phyloP scores from a whole-genome alignment of 305 asterid genomes.

The Solanum chacoense region DNA sequence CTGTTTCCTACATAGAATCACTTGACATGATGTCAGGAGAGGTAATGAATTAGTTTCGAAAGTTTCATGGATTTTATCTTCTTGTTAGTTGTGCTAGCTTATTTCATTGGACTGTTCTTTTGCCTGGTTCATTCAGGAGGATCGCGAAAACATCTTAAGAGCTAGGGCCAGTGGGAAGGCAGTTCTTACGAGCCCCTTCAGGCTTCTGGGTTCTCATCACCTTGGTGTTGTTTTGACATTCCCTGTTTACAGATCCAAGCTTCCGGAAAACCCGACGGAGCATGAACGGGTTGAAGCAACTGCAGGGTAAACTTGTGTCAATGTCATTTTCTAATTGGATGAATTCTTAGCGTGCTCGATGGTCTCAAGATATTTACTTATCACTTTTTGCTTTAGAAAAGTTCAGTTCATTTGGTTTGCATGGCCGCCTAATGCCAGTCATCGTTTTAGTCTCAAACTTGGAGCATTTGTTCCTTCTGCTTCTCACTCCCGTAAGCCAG shows the following conservation, averaged over 20 bases:
- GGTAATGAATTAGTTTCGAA: slow-evolving; percentile 26
- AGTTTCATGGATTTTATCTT: background rate
- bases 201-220: slow-evolving; percentile 67
- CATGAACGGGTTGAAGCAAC: slow-evolving; percentile 63
- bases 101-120: slow-evolving; percentile 3
- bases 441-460: background rate
- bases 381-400: background rate
- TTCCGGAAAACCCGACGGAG: slow-evolving; percentile 51
- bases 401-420: background rate
- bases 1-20: slow-evolving; percentile 74
- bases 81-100: background rate
- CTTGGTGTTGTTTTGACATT: slow-evolving; percentile 94
- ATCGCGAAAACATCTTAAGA: slow-evolving; percentile 83
- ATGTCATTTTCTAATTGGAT: background rate
- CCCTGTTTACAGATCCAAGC: slow-evolving; percentile 71
- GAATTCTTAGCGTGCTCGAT: background rate
- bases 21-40: slow-evolving; percentile 99
- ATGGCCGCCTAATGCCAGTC: background rate
- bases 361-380: background rate
- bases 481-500: background rate
- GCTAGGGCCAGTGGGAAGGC: slow-evolving; percentile 93
- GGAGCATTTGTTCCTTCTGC: background rate
- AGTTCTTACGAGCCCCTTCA: slow-evolving; percentile 84
- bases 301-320: slow-evolving; percentile 54
- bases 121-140: slow-evolving; percentile 49